Evolutionary conservation across 2,329 filamentous ascomycete genomes (phyloP).

Genomic region (Orbilia javanica): DNA sequence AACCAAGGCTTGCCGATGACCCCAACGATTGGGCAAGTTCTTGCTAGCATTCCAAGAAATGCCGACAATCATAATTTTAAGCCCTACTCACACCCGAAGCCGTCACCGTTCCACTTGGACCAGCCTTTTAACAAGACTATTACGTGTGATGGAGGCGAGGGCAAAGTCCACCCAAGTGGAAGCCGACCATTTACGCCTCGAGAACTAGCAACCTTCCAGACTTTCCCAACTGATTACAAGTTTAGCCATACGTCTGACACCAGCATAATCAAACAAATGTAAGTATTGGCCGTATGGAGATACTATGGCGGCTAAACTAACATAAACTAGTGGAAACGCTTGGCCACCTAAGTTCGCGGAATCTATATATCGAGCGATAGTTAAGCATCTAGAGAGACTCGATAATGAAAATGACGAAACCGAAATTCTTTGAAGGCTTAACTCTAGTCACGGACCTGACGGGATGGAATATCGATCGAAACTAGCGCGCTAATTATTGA

Average conservation of each 20-base stretch:
- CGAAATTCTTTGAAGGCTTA: slow-evolving; percentile 9
- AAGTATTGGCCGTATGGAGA: not conserved
- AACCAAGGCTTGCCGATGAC: slow-evolving; percentile 64
- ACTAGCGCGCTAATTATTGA: no score
- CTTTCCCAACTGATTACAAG: slow-evolving; percentile 74
- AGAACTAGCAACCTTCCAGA: slow-evolving; percentile 78
- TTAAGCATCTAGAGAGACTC: slow-evolving; percentile 31
- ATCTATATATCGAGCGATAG: slow-evolving; percentile 33
- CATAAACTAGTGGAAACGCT: slow-evolving; percentile 37
- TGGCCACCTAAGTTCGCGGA: slow-evolving; percentile 52
- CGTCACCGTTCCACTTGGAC: slow-evolving; percentile 52
- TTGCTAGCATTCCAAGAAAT: slow-evolving; percentile 65
- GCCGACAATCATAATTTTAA: slow-evolving; percentile 64
- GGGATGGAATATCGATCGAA: no score
- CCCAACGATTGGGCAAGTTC: slow-evolving; percentile 66
- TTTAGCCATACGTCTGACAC: slow-evolving; percentile 66
- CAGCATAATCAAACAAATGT: slow-evolving; percentile 43
- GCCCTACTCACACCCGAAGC: slow-evolving; percentile 64
- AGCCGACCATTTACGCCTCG: slow-evolving; percentile 74
- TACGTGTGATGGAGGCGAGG: slow-evolving; percentile 73
- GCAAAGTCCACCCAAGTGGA: slow-evolving; percentile 76
- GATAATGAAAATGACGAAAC: slow-evolving; percentile 3
- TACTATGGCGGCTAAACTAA: not conserved
- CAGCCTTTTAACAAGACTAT: slow-evolving; percentile 68
- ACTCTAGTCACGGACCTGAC: no score